Evolutionary conservation across 1,284 basidiomycete species (phyloP), one percentile per base, ranked within the genome.

Genomic region (Pseudozyma tsukubaensis): DNA sequence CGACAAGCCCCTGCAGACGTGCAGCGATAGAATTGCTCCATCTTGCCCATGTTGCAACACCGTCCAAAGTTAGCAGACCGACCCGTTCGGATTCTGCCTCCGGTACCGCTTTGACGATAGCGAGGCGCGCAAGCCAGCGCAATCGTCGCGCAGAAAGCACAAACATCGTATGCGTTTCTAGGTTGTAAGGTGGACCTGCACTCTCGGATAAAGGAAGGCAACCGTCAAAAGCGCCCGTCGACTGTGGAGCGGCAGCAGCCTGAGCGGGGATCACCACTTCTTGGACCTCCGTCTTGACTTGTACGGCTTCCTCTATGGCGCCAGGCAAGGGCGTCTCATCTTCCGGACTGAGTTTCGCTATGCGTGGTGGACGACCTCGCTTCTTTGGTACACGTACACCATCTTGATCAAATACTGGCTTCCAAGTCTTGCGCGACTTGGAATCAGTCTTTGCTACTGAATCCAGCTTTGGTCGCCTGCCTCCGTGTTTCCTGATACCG

Each of bases 141-240:
- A 62, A 40, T 16, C 53, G 54, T 1, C 63, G 62, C 19, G 36
- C 36, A 14, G 55, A 29, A 32, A 58, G 51, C 32, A 75, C 29
- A 34, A 62, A 75, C 24, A 75, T 43, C 4, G 67, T 63, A 19
- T 75, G 62, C 3, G 67, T 67, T 34, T 70, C 72, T 36, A 3
- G 13, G n/a, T 45, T 12, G 37, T 21, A 37, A 2, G 72, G 72
- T 14, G 4, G 34, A 35, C 49, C 49, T 10, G 47, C 44, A 14
- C 56, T 40, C 14, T 47, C 49, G 7, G 36, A 19, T n/a, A 67
- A 50, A 14, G 57, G 57, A 4, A 63, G 40, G 24, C 52, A 52
- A 18, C 35, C 42, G 19, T 62, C 63, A n/a, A 53, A 49, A 1
- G 19, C 5, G 4, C 12, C 19, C 21, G 19, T 21, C 11, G 19